Evolutionary conservation across 2,329 filamentous ascomycete species (phyloP), one percentile per base, ranked within the genome.

Genomic region (Pseudocercospora vitis): DNA sequence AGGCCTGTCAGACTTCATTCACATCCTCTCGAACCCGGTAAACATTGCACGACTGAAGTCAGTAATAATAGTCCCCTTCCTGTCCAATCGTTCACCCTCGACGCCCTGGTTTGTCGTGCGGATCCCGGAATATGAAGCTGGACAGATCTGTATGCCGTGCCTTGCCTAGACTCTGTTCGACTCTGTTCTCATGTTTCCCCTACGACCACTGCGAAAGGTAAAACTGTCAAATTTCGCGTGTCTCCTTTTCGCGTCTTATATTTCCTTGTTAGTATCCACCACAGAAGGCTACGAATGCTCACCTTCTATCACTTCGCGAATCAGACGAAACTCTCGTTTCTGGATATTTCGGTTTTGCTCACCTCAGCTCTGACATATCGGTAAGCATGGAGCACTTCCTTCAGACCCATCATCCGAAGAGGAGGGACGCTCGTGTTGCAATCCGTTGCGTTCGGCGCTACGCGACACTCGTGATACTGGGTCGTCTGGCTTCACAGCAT

Each of bases 351-450:
- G n/a, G n/a, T n/a, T n/a, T n/a, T n/a, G n/a, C n/a, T n/a, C 6
- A 29, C 26, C 6, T 11, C 26, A 11, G 11, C 26, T 28, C 42
- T 12, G 26, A 31, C 23, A 16, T 24, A 14, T 16, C 19, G 42
- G 42, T 45, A 45, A 45, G 42, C 42, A 45, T 12, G 42, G 42
- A 28, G 14, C 24, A 24, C 16, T 31, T 45, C 42, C 11, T 29
- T 29, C 26, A 42, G 37, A 42, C 12, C 12, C 24, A 7, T 12
- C 7, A 12, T 42, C 37, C 19, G 24, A 6, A 12, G 18, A 21
- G 9, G 18, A 24, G 9, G 37, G 37, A 12, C 37, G 37, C n/a
- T n/a, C n/a, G n/a, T n/a, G n/a, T n/a, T n/a, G n/a, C n/a, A n/a
- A n/a, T n/a, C n/a, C n/a, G n/a, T n/a, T n/a, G n/a, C 12, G 26